phyloP scores from a whole-genome alignment of 768 basidiomycete species.

The Mrakia hoshinonis region DNA sequence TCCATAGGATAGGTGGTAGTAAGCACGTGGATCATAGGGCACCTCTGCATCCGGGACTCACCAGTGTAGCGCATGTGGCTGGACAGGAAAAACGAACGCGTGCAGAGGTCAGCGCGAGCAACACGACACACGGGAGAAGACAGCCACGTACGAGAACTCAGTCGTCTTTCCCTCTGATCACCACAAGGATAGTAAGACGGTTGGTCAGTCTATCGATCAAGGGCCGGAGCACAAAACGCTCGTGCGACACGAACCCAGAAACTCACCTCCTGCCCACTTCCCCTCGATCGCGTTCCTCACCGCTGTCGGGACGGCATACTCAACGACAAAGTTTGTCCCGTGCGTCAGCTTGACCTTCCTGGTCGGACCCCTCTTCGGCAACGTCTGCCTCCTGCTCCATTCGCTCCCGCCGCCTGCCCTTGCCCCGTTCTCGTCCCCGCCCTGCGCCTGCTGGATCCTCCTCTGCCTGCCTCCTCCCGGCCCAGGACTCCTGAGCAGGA shows the following conservation, averaged over 20 bases:
- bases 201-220: no score
- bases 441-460: not conserved
- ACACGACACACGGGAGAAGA: no score
- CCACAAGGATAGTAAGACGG: not conserved
- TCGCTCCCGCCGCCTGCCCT: conserved; percentile 25
- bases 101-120: not conserved
- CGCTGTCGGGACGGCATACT: conserved; percentile 78
- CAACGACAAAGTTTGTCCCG: conserved; percentile 75
- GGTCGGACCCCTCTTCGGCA: conserved; percentile 78
- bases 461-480: not conserved
- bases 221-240: no score
- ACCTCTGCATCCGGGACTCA: conserved; percentile 45
- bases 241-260: conserved; percentile 27
- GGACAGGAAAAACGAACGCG: conserved; percentile 22
- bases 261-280: conserved; percentile 53
- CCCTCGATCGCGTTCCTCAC: conserved; percentile 72
- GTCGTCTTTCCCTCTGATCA: conserved; percentile 50
- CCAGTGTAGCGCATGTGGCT: conserved; percentile 88
- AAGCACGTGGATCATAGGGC: not conserved
- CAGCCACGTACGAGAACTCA: conserved; percentile 74
- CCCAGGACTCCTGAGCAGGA: not conserved
- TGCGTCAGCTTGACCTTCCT: conserved; percentile 87
- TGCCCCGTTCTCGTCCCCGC: not conserved
- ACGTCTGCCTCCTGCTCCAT: conserved; percentile 72
- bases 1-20: conserved; percentile 42